These are phyloP conservation scores for Chaetomiaceae sp. DNA, from an alignment of 2,329 filamentous ascomycete genomes.

Conservation along the genomic window DNA sequence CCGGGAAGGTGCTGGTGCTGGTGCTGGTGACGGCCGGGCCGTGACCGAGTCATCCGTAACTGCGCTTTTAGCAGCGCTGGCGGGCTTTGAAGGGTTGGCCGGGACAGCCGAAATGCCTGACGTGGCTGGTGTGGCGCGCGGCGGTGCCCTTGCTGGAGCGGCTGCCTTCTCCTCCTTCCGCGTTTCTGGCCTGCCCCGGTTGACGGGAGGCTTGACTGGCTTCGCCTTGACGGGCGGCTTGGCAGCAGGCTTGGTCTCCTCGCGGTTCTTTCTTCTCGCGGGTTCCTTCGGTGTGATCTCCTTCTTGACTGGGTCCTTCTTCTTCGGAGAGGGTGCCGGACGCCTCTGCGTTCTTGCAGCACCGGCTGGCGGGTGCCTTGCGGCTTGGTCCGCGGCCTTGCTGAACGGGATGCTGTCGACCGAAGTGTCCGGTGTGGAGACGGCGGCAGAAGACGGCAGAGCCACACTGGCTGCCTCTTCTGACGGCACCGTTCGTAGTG, in stretches of 20 bases:
- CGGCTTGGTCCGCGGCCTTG: constrained; percentile 5
- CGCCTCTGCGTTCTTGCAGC: not conserved
- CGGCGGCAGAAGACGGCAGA: constrained; percentile 17
- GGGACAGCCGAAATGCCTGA: constrained; percentile 1
- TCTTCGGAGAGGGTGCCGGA: not conserved
- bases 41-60: not conserved
- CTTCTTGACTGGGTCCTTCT: constrained; percentile 1
- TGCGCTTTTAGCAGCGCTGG: constrained; percentile 2
- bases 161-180: constrained; percentile 3
- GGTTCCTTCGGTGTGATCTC: not conserved
- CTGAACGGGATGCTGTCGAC: constrained; percentile 8
- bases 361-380: not conserved
- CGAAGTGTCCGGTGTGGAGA: constrained; percentile 17
- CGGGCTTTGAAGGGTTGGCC: constrained; percentile 1
- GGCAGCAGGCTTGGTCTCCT: constrained; percentile 1
- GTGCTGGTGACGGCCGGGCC: not conserved
- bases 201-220: constrained; percentile 1
- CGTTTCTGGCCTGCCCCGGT: constrained; percentile 7
- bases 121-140: constrained; percentile 1
- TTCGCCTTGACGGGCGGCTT: constrained; percentile 7
- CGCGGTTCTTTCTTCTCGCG: not conserved
- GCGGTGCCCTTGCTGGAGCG: not conserved
- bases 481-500: constrained; percentile 18
- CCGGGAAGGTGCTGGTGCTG: not conserved
- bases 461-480: constrained; percentile 17